Evolutionary conservation across 768 basidiomycete species (phyloP), one percentile per base, ranked within the genome.

Genomic region (Trametes coccinea): DNA sequence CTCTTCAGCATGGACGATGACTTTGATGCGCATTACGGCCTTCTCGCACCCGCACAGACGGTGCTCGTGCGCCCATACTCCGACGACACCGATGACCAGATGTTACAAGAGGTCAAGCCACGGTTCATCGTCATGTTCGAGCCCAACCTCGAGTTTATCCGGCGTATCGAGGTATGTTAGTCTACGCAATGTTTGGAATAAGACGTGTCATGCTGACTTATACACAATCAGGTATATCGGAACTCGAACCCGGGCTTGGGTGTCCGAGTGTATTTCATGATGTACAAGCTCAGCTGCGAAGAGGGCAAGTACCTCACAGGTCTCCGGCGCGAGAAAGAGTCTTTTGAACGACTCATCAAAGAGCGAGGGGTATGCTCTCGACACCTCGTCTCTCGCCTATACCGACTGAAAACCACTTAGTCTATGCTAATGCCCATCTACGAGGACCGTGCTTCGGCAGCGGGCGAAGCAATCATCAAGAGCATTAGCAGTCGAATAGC

Each of bases 81-180:
- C 0, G 95, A 95, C 48, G 97, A 98, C 70, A 85, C 90, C 2
- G 97, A 99, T 66, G 97, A 99, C 72, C 82, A 87, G 43, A 76
- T 98, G 52, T 78, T 99, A 34, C 82, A 85, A 44, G 96, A 99
- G 71, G 79, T 98, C 7, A 80, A 89, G 61, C 97, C 97, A 2
- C 85, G 88, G 63, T 98, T 95, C 70, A 88, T 99, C 54, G 86
- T 98, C 49, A 93, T 98, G 90, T 94, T 90, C 65, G 97, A 99
- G 70, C 95, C 96, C 2, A 91, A 87, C 67, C 88, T 93, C 71
- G 91, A 96, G 54, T 99, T 98, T 67, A 84, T 98, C 40, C 81
- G 97, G 30, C 83, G 97, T 1, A 81, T 99, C 29, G 95, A 99
- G 81, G 95, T 93, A 55, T 56, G 83, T 66, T 33, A 29, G 3